Conservation (phyloP, 2,329 filamentous ascomycete genomes). For the Penicillium sp. region DNA sequence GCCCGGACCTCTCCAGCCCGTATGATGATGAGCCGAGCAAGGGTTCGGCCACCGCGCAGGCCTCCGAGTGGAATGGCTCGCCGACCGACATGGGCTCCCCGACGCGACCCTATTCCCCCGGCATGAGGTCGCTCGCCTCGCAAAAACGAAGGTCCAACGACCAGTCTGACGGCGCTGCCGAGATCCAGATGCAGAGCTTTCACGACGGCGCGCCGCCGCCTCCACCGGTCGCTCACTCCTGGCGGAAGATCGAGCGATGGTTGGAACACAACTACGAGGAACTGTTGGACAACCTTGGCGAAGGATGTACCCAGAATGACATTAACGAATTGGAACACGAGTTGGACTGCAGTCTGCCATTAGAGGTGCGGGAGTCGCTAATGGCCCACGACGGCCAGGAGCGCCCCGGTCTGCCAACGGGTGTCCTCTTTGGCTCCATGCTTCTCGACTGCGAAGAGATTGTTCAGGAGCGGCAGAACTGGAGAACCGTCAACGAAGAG, state of each 20-base stretch:
- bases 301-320: conserved; percentile 89
- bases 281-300: conserved; percentile 86
- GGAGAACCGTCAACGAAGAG: conserved; percentile 89
- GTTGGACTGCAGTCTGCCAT: conserved; percentile 86
- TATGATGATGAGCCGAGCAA: conserved; percentile 70
- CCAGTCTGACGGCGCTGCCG: conserved; percentile 67
- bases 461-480: conserved; percentile 95
- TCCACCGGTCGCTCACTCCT: conserved; percentile 83
- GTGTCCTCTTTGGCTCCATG: conserved; percentile 92
- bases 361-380: conserved; percentile 89
- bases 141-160: conserved; percentile 59
- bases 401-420: conserved; percentile 83
- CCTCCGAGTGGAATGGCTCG: conserved; percentile 61
- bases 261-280: conserved; percentile 93
- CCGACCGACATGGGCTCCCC: conserved; percentile 56
- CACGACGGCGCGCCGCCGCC: conserved; percentile 85
- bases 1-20: conserved; percentile 73
- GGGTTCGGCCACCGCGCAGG: conserved; percentile 54
- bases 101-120: conserved; percentile 79
- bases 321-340: conserved; percentile 96
- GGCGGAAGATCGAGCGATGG: conserved; percentile 92
- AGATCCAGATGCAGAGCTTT: conserved; percentile 97
- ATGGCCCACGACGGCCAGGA: conserved; percentile 96
- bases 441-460: conserved; percentile 97
- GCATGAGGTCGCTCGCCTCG: conserved; percentile 75